phyloP scores from a whole-genome alignment of 140 eudicot species.

The Senecio squalidus region DNA sequence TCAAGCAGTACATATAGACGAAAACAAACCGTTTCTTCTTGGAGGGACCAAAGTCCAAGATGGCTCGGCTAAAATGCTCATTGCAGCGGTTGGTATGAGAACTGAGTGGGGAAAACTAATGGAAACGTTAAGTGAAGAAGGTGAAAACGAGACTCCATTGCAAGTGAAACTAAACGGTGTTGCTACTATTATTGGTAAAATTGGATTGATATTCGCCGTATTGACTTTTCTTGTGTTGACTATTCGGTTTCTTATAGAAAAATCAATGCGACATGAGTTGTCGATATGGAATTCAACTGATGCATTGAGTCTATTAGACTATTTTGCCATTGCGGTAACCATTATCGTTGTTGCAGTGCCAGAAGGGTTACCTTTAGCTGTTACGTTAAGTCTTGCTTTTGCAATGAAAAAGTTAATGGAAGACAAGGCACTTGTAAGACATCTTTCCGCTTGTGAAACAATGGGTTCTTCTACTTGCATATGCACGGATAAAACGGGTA shows the following conservation, averaged over 20 bases:
- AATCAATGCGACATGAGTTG: slow-evolving; percentile 29
- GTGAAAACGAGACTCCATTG: slow-evolving; percentile 45
- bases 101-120: slow-evolving; percentile 54
- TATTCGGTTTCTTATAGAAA: slow-evolving; percentile 32
- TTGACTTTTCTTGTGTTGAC: slow-evolving; percentile 38
- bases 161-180: slow-evolving; percentile 50
- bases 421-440: slow-evolving; percentile 46
- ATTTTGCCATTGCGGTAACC: slow-evolving; percentile 39
- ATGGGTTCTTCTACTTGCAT: slow-evolving; percentile 54
- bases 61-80: slow-evolving; percentile 47
- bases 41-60: slow-evolving; percentile 49
- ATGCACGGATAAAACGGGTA: slow-evolving; percentile 55
- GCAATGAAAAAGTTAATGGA: slow-evolving; percentile 53
- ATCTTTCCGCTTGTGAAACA: slow-evolving; percentile 52
- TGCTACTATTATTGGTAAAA: slow-evolving; percentile 44
- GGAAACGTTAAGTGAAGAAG: slow-evolving; percentile 44
- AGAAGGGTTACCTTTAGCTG: slow-evolving; percentile 54
- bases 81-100: slow-evolving; percentile 48
- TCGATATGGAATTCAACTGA: slow-evolving; percentile 33
- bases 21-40: slow-evolving; percentile 32
- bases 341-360: slow-evolving; percentile 50
- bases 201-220: slow-evolving; percentile 35
- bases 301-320: slow-evolving; percentile 39
- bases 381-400: slow-evolving; percentile 46
- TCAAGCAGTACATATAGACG: slow-evolving; percentile 27